Evolutionary conservation across 2,329 filamentous ascomycete species (phyloP).

Genomic region (Colletotrichum coccodes): DNA sequence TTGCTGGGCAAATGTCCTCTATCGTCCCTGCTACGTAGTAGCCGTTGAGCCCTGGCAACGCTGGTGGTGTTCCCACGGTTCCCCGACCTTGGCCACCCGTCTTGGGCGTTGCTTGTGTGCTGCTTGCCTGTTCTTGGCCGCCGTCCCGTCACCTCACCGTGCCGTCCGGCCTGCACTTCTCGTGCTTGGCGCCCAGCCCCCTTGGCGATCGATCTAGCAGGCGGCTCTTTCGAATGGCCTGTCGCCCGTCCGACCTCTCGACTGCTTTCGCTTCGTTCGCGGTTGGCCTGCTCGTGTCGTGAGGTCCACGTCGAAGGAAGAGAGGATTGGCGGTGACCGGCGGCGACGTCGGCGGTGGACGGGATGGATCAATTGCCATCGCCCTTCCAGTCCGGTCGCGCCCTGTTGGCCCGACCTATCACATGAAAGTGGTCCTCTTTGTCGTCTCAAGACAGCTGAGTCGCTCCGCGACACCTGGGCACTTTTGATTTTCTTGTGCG

Average conservation of each 20-base stretch:
- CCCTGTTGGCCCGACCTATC: not conserved
- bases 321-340: not conserved
- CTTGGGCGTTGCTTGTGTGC: constrained; percentile 24
- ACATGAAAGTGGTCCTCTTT: not conserved
- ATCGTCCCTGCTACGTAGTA: not conserved
- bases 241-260: not conserved
- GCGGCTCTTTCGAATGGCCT: not conserved
- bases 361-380: constrained; percentile 17
- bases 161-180: not conserved
- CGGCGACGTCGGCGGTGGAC: not conserved
- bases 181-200: constrained; percentile 18
- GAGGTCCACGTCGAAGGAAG: not conserved
- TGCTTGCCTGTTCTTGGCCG: constrained; percentile 11
- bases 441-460: not conserved
- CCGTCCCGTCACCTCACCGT: constrained; percentile 4
- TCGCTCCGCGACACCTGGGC: not conserved
- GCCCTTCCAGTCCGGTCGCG: not conserved
- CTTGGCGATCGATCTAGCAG: constrained; percentile 27
- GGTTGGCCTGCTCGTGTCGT: not conserved
- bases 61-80: not conserved
- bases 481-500: constrained; percentile 1
- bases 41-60: not conserved
- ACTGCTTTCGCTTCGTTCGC: not conserved
- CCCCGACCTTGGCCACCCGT: constrained; percentile 29
- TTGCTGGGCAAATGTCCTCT: not conserved